phyloP scores from a whole-genome alignment of 371 early-diverging fungal species.

The Zopfochytrium polystomum region DNA sequence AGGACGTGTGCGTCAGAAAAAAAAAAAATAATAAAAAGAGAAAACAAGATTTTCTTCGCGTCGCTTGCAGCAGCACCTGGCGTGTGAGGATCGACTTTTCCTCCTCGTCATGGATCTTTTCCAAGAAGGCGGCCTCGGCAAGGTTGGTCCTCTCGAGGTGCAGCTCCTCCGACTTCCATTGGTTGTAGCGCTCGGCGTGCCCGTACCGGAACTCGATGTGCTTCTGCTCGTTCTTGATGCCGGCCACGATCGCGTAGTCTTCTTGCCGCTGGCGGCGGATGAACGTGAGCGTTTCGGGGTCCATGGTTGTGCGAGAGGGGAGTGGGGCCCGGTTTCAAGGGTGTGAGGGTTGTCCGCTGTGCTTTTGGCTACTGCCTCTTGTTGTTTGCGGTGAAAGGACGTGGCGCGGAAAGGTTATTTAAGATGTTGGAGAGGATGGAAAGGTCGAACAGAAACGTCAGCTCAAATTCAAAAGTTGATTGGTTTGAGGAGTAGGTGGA shows the following conservation, averaged over 20 bases:
- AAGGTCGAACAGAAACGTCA: too few species aligned
- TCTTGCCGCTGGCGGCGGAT: constrained; percentile 9
- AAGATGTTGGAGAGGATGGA: too few species aligned
- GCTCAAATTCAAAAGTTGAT: too few species aligned
- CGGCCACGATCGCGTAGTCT: constrained; percentile 15
- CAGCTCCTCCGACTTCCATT: constrained; percentile 29
- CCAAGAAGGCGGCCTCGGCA: constrained; percentile 22
- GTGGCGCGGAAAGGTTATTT: too few species aligned
- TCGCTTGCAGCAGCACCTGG: constrained; percentile 12
- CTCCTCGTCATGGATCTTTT: constrained; percentile 26
- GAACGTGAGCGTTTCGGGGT: constrained; percentile 25
- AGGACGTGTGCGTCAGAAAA: not conserved
- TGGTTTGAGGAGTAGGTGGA: too few species aligned
- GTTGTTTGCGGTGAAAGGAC: not conserved
- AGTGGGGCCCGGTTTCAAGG: not conserved
- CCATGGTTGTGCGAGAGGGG: constrained; percentile 11
- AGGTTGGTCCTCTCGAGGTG: constrained; percentile 19
- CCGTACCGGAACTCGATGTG: constrained; percentile 27
- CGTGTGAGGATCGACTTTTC: constrained; percentile 17
- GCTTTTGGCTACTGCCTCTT: not conserved
- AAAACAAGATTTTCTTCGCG: not conserved
- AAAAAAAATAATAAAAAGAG: not conserved
- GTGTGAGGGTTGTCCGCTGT: not conserved
- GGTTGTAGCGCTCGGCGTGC: constrained; percentile 30
- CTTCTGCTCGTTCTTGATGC: constrained; percentile 21